Percentiles rank a stretch among this genome's conserved stretches.
Conservation (phyloP, 2,329 filamentous ascomycete genomes). For the Aspergillus sojae region DNA sequence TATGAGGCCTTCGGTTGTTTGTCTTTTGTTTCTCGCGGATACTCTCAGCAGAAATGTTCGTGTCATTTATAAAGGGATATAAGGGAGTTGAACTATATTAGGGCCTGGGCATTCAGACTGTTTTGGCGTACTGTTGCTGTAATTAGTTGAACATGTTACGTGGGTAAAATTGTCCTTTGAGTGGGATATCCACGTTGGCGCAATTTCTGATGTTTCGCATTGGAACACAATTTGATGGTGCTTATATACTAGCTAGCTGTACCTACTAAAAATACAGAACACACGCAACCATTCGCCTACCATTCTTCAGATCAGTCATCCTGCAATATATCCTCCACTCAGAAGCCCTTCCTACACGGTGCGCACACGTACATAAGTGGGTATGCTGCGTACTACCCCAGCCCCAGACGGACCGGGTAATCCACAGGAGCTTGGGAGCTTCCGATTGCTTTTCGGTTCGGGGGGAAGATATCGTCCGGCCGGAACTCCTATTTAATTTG, state of each 20-base stretch:
- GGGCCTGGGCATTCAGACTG: background rate
- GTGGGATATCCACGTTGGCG: background rate
- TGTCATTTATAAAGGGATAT: constrained; percentile 7
- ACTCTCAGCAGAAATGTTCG: constrained; percentile 4
- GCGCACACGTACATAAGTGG: background rate
- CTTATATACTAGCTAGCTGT: background rate
- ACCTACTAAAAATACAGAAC: background rate
- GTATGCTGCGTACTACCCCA: background rate
- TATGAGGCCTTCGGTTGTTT: constrained; percentile 9
- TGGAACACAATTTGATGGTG: constrained; percentile 5
- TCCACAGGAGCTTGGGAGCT: background rate
- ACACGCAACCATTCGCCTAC: background rate
- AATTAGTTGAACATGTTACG: background rate
- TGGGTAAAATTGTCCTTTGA: background rate
- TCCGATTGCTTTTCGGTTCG: background rate
- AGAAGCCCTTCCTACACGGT: background rate
- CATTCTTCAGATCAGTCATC: background rate
- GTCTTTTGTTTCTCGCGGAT: constrained; percentile 5
- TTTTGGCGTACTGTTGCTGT: background rate
- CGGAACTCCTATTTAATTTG: background rate
- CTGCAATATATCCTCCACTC: background rate
- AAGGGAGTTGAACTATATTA: constrained; percentile 3
- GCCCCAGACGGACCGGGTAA: background rate
- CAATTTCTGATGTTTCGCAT: background rate
- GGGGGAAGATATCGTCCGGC: background rate